These are phyloP conservation scores for Penicillium waksmanii DNA, from an alignment of 495 filamentous ascomycete genomes.

Conservation along the genomic window DNA sequence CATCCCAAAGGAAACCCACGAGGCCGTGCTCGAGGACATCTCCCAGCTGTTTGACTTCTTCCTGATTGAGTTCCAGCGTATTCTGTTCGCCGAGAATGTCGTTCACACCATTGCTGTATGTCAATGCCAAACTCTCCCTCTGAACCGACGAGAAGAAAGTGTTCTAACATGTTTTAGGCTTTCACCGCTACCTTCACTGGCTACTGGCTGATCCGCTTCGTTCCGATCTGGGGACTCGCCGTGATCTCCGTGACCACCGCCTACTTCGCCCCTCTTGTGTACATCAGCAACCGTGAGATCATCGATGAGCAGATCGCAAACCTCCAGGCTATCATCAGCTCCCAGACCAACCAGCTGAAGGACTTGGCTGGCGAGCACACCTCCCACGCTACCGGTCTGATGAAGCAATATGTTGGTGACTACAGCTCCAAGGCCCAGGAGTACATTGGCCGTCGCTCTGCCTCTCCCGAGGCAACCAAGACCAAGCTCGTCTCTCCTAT, in stretches of 20 bases:
- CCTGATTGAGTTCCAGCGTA: slow-evolving; percentile 92
- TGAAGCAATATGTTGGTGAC: slow-evolving; percentile 81
- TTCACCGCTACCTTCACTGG: slow-evolving; percentile 80
- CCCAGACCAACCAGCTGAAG: slow-evolving; percentile 81
- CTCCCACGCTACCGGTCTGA: slow-evolving; percentile 69
- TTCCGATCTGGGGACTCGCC: slow-evolving; percentile 90
- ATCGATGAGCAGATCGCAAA: slow-evolving; percentile 85
- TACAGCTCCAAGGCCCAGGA: slow-evolving; percentile 85
- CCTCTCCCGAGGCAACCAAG: slow-evolving; percentile 48
- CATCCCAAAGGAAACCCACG: slow-evolving; percentile 80
- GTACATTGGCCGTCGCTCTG: slow-evolving; percentile 62
- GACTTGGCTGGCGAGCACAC: slow-evolving; percentile 83
- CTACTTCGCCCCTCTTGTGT: slow-evolving; percentile 88
- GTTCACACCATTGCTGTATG: slow-evolving; percentile 78
- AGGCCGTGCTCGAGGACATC: slow-evolving; percentile 77
- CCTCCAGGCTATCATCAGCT: slow-evolving; percentile 69
- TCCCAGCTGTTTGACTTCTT: slow-evolving; percentile 97
- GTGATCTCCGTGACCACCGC: slow-evolving; percentile 73
- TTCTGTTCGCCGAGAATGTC: slow-evolving; percentile 94
- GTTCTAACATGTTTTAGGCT: slow-evolving; percentile 53
- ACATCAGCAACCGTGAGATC: slow-evolving; percentile 89
- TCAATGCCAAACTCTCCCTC: slow-evolving; percentile 4
- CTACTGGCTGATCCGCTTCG: slow-evolving; percentile 91
- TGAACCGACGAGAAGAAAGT: slow-evolving; percentile 18
- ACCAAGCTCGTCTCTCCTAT: slow-evolving; percentile 26